A percentile compares a stretch with the other conserved stretches of the same genome.
phyloP scores from a whole-genome alignment of 306 rosid species.

The Cotoneaster glaucophyllus region DNA sequence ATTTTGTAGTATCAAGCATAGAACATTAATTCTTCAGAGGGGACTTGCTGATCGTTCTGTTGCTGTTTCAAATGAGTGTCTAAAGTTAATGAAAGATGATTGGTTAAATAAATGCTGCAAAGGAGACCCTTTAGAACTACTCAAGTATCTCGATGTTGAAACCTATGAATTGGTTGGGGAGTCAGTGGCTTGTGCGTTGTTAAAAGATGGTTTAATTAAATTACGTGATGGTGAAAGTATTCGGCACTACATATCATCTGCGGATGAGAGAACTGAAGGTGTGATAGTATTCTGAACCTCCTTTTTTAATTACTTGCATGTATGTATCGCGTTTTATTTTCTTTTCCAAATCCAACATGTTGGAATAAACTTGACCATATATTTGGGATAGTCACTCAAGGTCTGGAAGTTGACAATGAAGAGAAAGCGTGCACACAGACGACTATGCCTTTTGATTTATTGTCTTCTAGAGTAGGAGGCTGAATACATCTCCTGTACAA shows the following conservation, averaged over 20 bases:
- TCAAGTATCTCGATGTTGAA: slow-evolving; percentile 94
- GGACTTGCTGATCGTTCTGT: slow-evolving; percentile 90
- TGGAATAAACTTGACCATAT: neutral
- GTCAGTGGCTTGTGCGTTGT: slow-evolving; percentile 66
- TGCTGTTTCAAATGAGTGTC: slow-evolving; percentile 76
- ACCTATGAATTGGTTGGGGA: slow-evolving; percentile 87
- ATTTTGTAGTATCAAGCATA: slow-evolving; percentile 64
- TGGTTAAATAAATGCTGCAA: slow-evolving; percentile 78
- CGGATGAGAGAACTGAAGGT: slow-evolving; percentile 45
- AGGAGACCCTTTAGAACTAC: slow-evolving; percentile 59
- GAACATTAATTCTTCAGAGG: slow-evolving; percentile 75
- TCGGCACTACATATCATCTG: slow-evolving; percentile 40
- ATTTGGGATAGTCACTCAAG: neutral
- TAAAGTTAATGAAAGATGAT: slow-evolving; percentile 82
- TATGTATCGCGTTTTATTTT: neutral
- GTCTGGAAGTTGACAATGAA: neutral
- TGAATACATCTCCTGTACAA: neutral
- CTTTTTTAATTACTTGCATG: neutral
- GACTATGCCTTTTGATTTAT: neutral
- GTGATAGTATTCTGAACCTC: slow-evolving; percentile 6
- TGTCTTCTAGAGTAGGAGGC: neutral
- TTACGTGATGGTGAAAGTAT: slow-evolving; percentile 50
- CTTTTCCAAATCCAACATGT: neutral
- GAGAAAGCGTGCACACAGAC: neutral
- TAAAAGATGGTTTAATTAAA: slow-evolving; percentile 59